Conservation (phyloP, 2,329 filamentous ascomycete genomes). For the Myriangium duriaei region DNA sequence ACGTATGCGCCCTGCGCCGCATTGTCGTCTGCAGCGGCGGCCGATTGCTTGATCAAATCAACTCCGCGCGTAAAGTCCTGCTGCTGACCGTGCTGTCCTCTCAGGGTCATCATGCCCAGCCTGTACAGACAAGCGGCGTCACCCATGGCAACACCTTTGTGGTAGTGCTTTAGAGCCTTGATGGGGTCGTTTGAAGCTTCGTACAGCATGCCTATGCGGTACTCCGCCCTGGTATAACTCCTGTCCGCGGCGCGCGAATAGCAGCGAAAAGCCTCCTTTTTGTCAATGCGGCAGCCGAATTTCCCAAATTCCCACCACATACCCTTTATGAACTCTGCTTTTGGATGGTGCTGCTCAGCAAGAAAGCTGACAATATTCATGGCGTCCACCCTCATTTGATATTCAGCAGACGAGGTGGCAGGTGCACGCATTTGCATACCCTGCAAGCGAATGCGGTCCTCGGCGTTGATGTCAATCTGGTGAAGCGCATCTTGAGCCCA, state of each 20-base stretch:
- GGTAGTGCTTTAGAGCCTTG: constrained; percentile 86
- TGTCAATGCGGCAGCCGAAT: constrained; percentile 80
- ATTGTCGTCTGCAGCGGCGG: constrained; percentile 85
- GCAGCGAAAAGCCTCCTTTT: constrained; percentile 81
- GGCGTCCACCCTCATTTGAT: constrained; percentile 76
- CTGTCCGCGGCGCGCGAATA: constrained; percentile 79
- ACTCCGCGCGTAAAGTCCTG: constrained; percentile 70
- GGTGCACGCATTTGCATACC: constrained; percentile 42
- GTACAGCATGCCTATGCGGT: constrained; percentile 96
- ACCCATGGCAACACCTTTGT: constrained; percentile 60
- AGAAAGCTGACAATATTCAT: constrained; percentile 86
- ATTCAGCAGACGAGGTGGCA: constrained; percentile 73
- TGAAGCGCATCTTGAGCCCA: constrained; percentile 90
- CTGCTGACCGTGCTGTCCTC: constrained; percentile 82
- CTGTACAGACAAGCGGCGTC: constrained; percentile 83
- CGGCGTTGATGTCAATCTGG: constrained; percentile 73
- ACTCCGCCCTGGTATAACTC: constrained; percentile 80
- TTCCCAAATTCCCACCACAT: constrained; percentile 99
- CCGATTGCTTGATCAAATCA: constrained; percentile 70
- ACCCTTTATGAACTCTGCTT: constrained; percentile 83
- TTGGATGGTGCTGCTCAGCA: constrained; percentile 81
- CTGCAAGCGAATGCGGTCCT: constrained; percentile 59
- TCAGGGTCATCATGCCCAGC: constrained; percentile 91
- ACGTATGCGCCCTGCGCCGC: constrained; percentile 87
- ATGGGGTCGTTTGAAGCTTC: constrained; percentile 86